phyloP scores from a whole-genome alignment of 176 grass and related monocot species.

The Coix lacrymajobi region DNA sequence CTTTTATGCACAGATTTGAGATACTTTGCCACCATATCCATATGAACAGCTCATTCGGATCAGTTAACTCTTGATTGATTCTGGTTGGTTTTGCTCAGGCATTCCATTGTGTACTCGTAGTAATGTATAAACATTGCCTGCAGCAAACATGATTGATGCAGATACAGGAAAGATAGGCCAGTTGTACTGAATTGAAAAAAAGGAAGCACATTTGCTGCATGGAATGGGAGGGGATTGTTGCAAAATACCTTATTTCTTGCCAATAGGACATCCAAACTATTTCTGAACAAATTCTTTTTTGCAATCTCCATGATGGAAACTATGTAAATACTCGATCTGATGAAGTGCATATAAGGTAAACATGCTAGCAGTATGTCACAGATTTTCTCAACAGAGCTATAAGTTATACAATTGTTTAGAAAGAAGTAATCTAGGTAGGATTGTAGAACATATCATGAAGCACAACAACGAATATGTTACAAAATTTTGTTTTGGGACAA shows the following conservation, averaged over 20 bases:
- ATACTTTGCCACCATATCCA: constrained; percentile 9
- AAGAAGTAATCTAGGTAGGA: not conserved
- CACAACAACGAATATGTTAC: not conserved
- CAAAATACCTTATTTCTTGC: constrained; percentile 13
- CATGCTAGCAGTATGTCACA: not conserved
- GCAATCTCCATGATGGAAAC: not conserved
- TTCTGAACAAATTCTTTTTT: not conserved
- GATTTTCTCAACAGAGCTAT: not conserved
- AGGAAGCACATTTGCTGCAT: constrained; percentile 6
- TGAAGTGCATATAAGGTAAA: not conserved
- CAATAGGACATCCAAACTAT: not conserved
- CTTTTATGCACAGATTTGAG: constrained; percentile 29
- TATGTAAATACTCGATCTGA: not conserved
- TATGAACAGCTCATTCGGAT: constrained; percentile 15
- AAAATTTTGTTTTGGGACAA: not conserved
- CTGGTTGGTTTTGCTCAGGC: constrained; percentile 27
- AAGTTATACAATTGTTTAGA: not conserved
- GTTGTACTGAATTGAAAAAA: constrained; percentile 6
- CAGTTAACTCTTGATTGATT: constrained; percentile 41
- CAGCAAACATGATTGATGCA: constrained; percentile 33
- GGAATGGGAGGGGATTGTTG: constrained; percentile 12
- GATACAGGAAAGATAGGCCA: constrained; percentile 30
- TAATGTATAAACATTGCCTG: constrained; percentile 25
- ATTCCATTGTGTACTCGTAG: constrained; percentile 22
- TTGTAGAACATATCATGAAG: not conserved